Evolutionary conservation across 352 stramenopile genomes (phyloP).

Genomic region (Phytopythium litorale): DNA sequence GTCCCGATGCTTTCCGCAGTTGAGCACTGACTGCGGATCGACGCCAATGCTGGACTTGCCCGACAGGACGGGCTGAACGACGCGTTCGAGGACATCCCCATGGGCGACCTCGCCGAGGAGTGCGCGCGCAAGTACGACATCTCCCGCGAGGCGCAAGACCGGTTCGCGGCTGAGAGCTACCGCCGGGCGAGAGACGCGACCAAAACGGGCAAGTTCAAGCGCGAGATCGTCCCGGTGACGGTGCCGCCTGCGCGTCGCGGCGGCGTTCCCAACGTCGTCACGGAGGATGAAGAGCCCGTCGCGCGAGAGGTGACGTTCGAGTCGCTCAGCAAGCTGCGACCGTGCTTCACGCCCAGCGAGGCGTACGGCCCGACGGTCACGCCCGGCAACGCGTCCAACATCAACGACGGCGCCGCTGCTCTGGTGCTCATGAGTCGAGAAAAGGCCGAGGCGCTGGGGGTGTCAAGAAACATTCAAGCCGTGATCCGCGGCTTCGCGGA

Average conservation of each 20-base stretch:
- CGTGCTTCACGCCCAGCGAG: slow-evolving; percentile 84
- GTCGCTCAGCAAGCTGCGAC: slow-evolving; percentile 81
- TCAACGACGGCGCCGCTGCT: slow-evolving; percentile 95
- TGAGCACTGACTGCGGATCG: neutral
- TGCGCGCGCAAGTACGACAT: slow-evolving; percentile 86
- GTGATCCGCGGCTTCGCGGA: slow-evolving; percentile 68
- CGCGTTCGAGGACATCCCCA: slow-evolving; percentile 91
- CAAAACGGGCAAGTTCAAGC: slow-evolving; percentile 57
- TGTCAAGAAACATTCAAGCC: slow-evolving; percentile 52
- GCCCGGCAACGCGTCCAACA: slow-evolving; percentile 91
- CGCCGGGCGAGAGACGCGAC: slow-evolving; percentile 59
- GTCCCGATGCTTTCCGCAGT: neutral
- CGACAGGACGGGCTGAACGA: slow-evolving; percentile 92
- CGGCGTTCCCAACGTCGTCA: slow-evolving; percentile 19
- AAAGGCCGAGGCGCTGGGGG: slow-evolving; percentile 56
- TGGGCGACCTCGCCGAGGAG: slow-evolving; percentile 94
- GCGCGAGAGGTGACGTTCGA: slow-evolving; percentile 69
- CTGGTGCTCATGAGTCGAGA: slow-evolving; percentile 92
- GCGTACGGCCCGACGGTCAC: slow-evolving; percentile 90
- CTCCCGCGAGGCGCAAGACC: slow-evolving; percentile 91
- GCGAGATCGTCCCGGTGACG: slow-evolving; percentile 84
- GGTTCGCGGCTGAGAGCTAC: slow-evolving; percentile 91
- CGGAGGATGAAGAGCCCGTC: slow-evolving; percentile 90
- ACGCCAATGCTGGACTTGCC: neutral
- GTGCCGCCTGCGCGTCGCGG: slow-evolving; percentile 44